A percentile compares a stretch with the other conserved stretches of the same genome.
Conservation (phyloP, 768 basidiomycete genomes). For the Mycena epipterygia region DNA sequence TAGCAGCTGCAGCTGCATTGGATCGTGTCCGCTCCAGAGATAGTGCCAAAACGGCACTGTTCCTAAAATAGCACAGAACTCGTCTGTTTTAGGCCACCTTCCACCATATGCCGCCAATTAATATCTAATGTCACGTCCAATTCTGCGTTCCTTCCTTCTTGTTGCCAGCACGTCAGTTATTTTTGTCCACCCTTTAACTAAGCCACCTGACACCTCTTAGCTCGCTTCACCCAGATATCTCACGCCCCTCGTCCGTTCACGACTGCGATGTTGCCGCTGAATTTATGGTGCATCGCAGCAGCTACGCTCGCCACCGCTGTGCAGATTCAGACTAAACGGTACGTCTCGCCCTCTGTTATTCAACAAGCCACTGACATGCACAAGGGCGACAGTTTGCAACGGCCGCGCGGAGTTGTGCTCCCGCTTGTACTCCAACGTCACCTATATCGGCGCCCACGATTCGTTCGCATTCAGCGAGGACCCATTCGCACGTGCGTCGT, state of each 20-base stretch:
- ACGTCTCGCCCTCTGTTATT: background rate
- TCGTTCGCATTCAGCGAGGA: slow-evolving; percentile 66
- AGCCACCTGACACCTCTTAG: slow-evolving; percentile 6
- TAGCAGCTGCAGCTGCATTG: too few relatives aligned
- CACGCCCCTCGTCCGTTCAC: background rate
- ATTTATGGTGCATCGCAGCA: slow-evolving; percentile 1
- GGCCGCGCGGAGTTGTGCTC: slow-evolving; percentile 74
- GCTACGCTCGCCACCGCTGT: background rate
- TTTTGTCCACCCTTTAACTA: slow-evolving; percentile 2
- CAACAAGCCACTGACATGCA: background rate
- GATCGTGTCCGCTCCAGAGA: too few relatives aligned
- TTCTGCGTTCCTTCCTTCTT: background rate
- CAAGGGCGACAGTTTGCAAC: slow-evolving; percentile 69
- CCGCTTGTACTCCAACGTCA: slow-evolving; percentile 66
- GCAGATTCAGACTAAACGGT: slow-evolving; percentile 1
- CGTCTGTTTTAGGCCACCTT: too few relatives aligned
- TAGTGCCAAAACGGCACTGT: too few relatives aligned
- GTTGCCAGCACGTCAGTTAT: slow-evolving; percentile 2
- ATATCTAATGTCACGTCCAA: too few relatives aligned
- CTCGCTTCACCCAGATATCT: background rate
- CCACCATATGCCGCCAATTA: too few relatives aligned
- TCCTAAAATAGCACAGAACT: too few relatives aligned
- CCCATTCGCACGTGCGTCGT: slow-evolving; percentile 58
- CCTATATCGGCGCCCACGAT: slow-evolving; percentile 67
- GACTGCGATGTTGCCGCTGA: slow-evolving; percentile 6